These are phyloP conservation scores for Chondrostereum purpureum DNA, from an alignment of 1,284 basidiomycete genomes.

Conservation along the genomic window DNA sequence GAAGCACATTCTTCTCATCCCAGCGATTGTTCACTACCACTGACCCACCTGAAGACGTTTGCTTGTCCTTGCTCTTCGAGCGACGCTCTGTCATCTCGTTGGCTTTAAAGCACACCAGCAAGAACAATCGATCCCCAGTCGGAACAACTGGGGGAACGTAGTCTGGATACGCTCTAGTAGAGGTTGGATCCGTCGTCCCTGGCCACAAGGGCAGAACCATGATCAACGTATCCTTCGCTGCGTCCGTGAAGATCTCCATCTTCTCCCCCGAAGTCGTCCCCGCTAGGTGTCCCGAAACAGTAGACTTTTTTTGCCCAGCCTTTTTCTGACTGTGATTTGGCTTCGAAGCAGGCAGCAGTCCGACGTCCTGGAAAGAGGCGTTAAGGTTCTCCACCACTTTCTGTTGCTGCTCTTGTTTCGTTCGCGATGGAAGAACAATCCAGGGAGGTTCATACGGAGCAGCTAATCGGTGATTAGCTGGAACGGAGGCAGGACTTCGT, in stretches of 20 bases:
- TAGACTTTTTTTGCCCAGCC: slow-evolving; percentile 23
- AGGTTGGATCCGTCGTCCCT: slow-evolving; percentile 54
- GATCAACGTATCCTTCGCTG: slow-evolving; percentile 62
- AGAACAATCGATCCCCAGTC: slow-evolving; percentile 53
- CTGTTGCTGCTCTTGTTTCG: slow-evolving; percentile 59
- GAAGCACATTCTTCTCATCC: slow-evolving; percentile 39
- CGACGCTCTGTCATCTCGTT: slow-evolving; percentile 28
- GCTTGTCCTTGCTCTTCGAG: slow-evolving; percentile 16
- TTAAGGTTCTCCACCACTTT: slow-evolving; percentile 63
- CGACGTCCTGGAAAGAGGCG: slow-evolving; percentile 71
- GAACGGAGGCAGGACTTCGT: slow-evolving; percentile 17
- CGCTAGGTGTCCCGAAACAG: too few relatives aligned
- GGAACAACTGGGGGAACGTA: slow-evolving; percentile 34
- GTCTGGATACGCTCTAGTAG: slow-evolving; percentile 22
- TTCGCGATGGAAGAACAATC: slow-evolving; percentile 56
- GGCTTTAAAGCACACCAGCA: slow-evolving; percentile 63
- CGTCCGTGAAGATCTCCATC: slow-evolving; percentile 49
- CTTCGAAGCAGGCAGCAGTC: slow-evolving; percentile 55
- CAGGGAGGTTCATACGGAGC: slow-evolving; percentile 54
- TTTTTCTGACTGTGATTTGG: slow-evolving; percentile 18
- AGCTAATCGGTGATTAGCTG: slow-evolving; percentile 25
- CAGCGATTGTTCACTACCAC: slow-evolving; percentile 18
- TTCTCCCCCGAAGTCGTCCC: slow-evolving; percentile 18
- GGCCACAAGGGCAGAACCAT: slow-evolving; percentile 82
- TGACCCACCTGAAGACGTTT: slow-evolving; percentile 30